Base-by-base conservation (phyloP, 495 filamentous ascomycete genomes). In the Aspergillus haitiensis region DNA sequence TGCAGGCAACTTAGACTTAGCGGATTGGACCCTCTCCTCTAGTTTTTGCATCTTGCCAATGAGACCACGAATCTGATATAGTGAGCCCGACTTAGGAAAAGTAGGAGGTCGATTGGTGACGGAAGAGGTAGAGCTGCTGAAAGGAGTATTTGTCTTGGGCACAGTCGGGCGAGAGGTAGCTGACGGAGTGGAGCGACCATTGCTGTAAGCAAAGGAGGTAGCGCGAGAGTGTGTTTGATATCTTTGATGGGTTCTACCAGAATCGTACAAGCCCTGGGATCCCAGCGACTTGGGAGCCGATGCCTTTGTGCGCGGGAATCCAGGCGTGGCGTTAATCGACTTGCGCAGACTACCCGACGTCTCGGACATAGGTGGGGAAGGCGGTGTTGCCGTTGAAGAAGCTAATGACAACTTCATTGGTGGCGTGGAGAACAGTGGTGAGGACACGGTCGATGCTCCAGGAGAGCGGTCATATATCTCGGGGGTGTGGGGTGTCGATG, bases 1-100 rank as follows among this genome's bases (percentile, higher is more conserved):
- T 5, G 84, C 89, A 1, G 94, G 94, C 3, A 98, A 83, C 71
- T 96, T 96, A 35, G 92, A 96, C 61, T 91, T 86, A 27, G 90
- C 94, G n/a, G 88, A 91, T 50, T 98, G 92, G 7, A 98, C 92
- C 34, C 93, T 82, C 58, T 93, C 88, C 71, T 98, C 95, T 42
- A 98, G 84, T 61, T 88, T 86, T 71, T 96, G 91, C 95, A 98
- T 97, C 74, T 97, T 94, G 21, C 90, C 92, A 57, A 93, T 94
- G 55, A 98, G 84, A 3, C 87, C 87, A 31, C 94, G 91, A 67
- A 98, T 93, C 67, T 98, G 94, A 57, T 88, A 89, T 34, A 98
- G 82, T 5, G 95, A 97, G 37, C 86, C 89, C 15, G 95, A 97
- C 37, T 88, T 81, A 33, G 92, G 88, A 27, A 95, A 65, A 40